phyloP scores from a whole-genome alignment of 805 yeast genomes.

The Teunomyces lycoperdinae region DNA sequence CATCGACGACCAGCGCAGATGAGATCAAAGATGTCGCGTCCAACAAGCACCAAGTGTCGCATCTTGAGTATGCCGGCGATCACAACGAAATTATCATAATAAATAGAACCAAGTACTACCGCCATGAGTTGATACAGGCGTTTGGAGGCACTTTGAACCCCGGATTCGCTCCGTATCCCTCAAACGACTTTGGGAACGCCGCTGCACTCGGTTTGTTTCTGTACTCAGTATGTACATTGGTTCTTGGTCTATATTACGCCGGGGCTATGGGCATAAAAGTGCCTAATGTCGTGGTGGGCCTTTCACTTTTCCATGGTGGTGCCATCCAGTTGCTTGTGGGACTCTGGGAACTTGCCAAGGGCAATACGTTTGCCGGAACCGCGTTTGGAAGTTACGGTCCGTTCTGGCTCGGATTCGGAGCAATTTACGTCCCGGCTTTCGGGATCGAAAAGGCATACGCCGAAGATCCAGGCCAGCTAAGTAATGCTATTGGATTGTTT shows the following conservation, averaged over 20 bases:
- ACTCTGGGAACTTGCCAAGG: slow-evolving; percentile 47
- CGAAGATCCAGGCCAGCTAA: slow-evolving; percentile 38
- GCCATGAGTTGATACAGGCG: slow-evolving; percentile 58
- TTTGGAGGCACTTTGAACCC: slow-evolving; percentile 58
- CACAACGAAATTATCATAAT: slow-evolving; percentile 42
- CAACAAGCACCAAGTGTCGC: slow-evolving; percentile 3
- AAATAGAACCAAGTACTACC: slow-evolving; percentile 42
- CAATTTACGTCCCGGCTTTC: slow-evolving; percentile 52
- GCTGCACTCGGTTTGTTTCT: slow-evolving; percentile 55
- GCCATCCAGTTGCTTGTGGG: slow-evolving; percentile 50
- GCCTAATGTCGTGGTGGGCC: slow-evolving; percentile 44
- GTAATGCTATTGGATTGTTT: slow-evolving; percentile 56
- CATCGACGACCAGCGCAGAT: slow-evolving; percentile 1
- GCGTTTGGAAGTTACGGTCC: slow-evolving; percentile 54
- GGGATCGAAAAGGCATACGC: slow-evolving; percentile 49
- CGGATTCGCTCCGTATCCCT: slow-evolving; percentile 44
- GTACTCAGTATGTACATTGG: slow-evolving; percentile 45
- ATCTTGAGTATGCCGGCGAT: slow-evolving; percentile 22
- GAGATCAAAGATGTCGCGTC: neutral
- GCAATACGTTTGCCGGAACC: slow-evolving; percentile 56
- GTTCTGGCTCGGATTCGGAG: slow-evolving; percentile 52
- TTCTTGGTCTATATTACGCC: slow-evolving; percentile 45
- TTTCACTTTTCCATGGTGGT: slow-evolving; percentile 50
- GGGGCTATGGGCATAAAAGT: slow-evolving; percentile 45
- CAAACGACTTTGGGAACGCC: slow-evolving; percentile 49